Base-by-base conservation (phyloP, 257 asterid genomes). In the Eucommia ulmoides region DNA sequence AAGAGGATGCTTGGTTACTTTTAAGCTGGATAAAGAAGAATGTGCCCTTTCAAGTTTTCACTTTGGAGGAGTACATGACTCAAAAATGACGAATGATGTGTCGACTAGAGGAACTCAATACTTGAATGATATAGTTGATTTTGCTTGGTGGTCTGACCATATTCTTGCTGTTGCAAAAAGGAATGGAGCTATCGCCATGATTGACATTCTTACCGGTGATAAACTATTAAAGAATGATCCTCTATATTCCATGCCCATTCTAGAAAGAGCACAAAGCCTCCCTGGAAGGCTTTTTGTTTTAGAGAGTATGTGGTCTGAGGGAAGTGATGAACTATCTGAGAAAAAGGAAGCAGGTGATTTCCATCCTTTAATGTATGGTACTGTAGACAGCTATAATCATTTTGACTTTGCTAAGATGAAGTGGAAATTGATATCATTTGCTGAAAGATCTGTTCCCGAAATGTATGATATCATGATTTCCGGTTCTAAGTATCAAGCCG, bases 131-230 rank as follows among this genome's bases (percentile, higher is more conserved):
- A 41, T 78, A 54, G 59, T 74, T 66, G 96, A 86, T 74, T 91
- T 85, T 63, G 60, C 92, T 64, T 91, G 98, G 98, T 89, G 98
- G 98, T 82, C 94, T 59, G 76, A 82, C 58, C 72, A 66, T 61
- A 62, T 74, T 56, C 74, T 91, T 72, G 63, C 75, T 49, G 52
- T 81, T 55, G 92, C 79, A 26, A 79, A 67, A 67, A 64, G 73
- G 74, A 75, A 69, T 49, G 92, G 94, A 45, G 67, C 54, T 51
- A 65, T 86, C 58, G 26, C 70, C 48, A 73, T 85, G 86, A 59
- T 85, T 69, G 93, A 79, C 50, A 45, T 75, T 63, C 65, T 56
- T 64, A 67, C 62, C 52, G 69, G 65, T 56, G 71, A 50, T 38
- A 70, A 33, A 55, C 61, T 75, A 42, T 66, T 77, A 33, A 63